Percentiles rank a stretch among this genome's conserved stretches.
Evolutionary conservation across 805 yeast species (phyloP).

Genomic region (Myxozyma nipponensis): DNA sequence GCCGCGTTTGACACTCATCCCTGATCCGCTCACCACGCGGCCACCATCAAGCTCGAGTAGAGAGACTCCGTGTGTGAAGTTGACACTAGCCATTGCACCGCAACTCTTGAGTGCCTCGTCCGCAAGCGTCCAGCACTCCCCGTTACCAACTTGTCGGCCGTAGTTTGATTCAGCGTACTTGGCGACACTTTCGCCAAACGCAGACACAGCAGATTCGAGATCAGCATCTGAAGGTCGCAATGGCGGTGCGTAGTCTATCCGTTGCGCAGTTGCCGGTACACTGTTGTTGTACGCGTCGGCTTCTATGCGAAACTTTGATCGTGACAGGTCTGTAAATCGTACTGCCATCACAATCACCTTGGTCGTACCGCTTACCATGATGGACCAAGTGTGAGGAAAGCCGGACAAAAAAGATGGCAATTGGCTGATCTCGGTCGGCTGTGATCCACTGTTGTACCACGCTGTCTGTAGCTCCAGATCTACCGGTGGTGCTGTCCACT

Average conservation of each 20-base stretch:
- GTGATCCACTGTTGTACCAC: conserved; percentile 29
- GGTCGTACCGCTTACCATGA: conserved; percentile 22
- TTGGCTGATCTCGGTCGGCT: conserved; percentile 19
- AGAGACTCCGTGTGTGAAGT: conserved; percentile 17
- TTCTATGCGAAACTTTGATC: conserved; percentile 33
- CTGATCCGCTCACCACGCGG: conserved; percentile 10
- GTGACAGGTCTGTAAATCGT: conserved; percentile 36
- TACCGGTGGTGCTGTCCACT: conserved; percentile 17
- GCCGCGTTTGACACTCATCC: conserved; percentile 36
- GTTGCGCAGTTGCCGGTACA: conserved; percentile 39
- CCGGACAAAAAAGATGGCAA: conserved; percentile 33
- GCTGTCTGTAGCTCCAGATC: conserved; percentile 31
- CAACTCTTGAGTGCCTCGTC: conserved; percentile 35
- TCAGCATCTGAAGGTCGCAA: conserved; percentile 33
- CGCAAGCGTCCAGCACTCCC: conserved; percentile 44
- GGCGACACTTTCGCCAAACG: conserved; percentile 37
- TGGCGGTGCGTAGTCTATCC: conserved; percentile 43
- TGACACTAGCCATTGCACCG: conserved; percentile 20
- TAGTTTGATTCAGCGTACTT: conserved; percentile 36
- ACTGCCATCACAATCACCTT: conserved; percentile 30
- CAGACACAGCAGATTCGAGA: conserved; percentile 29
- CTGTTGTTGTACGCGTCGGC: conserved; percentile 36
- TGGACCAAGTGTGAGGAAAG: conserved; percentile 28
- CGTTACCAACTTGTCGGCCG: conserved; percentile 38
- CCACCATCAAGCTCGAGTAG: conserved; percentile 1